Conservation (phyloP, 2,329 filamentous ascomycete genomes). For the Neophaeococcomyces aloes region DNA sequence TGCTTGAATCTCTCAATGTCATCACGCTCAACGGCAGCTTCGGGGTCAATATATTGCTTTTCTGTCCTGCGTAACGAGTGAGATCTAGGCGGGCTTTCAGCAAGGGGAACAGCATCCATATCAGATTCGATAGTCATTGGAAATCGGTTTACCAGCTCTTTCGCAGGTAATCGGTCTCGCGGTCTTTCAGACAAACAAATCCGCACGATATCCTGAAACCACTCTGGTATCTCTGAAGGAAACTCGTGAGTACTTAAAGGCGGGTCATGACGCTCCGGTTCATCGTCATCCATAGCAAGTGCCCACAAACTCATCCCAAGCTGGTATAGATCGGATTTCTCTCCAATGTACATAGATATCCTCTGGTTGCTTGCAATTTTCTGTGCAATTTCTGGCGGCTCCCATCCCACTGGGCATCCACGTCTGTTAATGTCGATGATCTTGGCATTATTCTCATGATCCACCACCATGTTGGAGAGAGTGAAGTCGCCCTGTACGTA, state of each 20-base stretch:
- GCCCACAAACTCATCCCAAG: slow-evolving; percentile 96
- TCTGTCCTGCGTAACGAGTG: slow-evolving; percentile 10
- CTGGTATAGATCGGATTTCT: slow-evolving; percentile 94
- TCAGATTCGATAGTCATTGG: slow-evolving; percentile 32
- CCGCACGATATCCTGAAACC: slow-evolving; percentile 65
- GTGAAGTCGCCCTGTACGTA: slow-evolving; percentile 98
- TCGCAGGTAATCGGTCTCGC: slow-evolving; percentile 60
- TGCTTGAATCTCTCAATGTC: slow-evolving; percentile 19
- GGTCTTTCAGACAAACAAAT: slow-evolving; percentile 68
- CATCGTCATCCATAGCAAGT: slow-evolving; percentile 74
- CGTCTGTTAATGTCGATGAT: slow-evolving; percentile 98
- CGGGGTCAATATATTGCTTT: slow-evolving; percentile 21
- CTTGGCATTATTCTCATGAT: slow-evolving; percentile 71
- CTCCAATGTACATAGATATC: slow-evolving; percentile 93
- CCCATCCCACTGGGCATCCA: slow-evolving; percentile 96
- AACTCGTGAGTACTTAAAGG: slow-evolving; percentile 52
- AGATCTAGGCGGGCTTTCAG: slow-evolving; percentile 9
- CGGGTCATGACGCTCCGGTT: slow-evolving; percentile 68
- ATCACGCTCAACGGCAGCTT: slow-evolving; percentile 20
- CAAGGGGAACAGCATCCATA: neutral
- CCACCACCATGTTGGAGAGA: slow-evolving; percentile 91
- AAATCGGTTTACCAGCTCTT: slow-evolving; percentile 59
- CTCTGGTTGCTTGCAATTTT: slow-evolving; percentile 81
- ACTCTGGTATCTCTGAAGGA: slow-evolving; percentile 58
- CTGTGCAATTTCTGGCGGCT: slow-evolving; percentile 78